Evolutionary conservation across 2,329 filamentous ascomycete genomes (phyloP), one percentile per base, ranked within the genome.

Genomic region (Beauveria medogensis): DNA sequence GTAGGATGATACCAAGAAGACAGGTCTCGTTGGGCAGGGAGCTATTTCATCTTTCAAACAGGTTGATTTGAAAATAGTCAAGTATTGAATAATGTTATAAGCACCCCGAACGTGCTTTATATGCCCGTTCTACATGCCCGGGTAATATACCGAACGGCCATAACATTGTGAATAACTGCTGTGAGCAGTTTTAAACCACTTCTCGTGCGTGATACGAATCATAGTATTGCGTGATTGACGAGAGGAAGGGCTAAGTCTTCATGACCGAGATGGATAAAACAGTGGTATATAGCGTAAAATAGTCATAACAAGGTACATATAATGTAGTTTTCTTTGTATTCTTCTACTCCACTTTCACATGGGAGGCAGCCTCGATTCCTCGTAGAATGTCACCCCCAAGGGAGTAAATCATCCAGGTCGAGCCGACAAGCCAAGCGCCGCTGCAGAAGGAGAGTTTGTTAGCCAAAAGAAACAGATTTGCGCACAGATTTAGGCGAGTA

Each of bases 341-440:
- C 14, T 24, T 55, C 70, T 73, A 80, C 26, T 79, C 77, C 6
- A 67, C 67, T 68, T 80, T 81, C 60, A 68, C 62, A 28, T 69
- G 69, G 5, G 76, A 74, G 1, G 76, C 75, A 7, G 67, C 66
- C 4, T 74, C 71, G 40, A 85, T 70, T 0, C 75, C 78, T 18
- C 77, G 68, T 56, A 84, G 60, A 58, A 84, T 77, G 60, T 83
- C 79, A 54, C 68, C 64, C 28, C 81, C 81, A 48, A 83, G 68
- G 5, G 69, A 70, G 66, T 74, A 78, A 59, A 81, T 74, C 74
- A 85, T 80, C 70, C 81, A 80, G 3, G 77, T 67, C 0, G 82
- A 77, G 40, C 79, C 74, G 54, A 85, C 66, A 52, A 85, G 74
- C 82, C 82, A 85, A 0, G 77, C 72, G 63, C 81, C 82, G 64